These are phyloP conservation scores for Hypoxylon crocopeplum DNA, from an alignment of 495 filamentous ascomycete genomes.

Conservation along the genomic window DNA sequence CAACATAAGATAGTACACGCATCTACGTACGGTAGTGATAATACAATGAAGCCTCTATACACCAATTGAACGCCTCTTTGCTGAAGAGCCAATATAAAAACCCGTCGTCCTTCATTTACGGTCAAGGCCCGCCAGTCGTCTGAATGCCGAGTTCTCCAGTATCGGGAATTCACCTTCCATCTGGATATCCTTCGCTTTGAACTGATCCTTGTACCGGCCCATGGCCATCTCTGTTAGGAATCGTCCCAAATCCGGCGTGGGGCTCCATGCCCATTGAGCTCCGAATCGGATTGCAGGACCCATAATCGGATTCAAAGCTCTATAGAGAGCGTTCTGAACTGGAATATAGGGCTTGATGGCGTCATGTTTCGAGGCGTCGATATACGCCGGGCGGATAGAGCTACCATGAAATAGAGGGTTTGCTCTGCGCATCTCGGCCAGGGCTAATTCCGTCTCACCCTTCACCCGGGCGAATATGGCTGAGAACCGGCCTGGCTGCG, in stretches of 20 bases:
- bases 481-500: slow-evolving; percentile 57
- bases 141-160: slow-evolving; percentile 35
- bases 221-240: slow-evolving; percentile 64
- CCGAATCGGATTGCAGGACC: slow-evolving; percentile 10
- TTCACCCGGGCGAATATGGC: slow-evolving; percentile 67
- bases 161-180: slow-evolving; percentile 40
- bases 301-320: slow-evolving; percentile 9
- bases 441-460: slow-evolving; percentile 64
- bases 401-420: slow-evolving; percentile 55
- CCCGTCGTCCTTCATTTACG: slow-evolving; percentile 3
- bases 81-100: neutral
- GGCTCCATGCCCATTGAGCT: slow-evolving; percentile 43
- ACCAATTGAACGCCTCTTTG: too few species aligned
- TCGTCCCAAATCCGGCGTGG: slow-evolving; percentile 49
- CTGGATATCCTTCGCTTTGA: slow-evolving; percentile 34
- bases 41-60: too few species aligned
- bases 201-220: slow-evolving; percentile 44
- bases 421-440: slow-evolving; percentile 49
- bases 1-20: too few species aligned
- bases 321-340: slow-evolving; percentile 8
- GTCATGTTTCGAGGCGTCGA: slow-evolving; percentile 57
- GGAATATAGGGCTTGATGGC: slow-evolving; percentile 58
- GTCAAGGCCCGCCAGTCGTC: slow-evolving; percentile 28
- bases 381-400: slow-evolving; percentile 59
- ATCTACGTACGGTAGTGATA: too few species aligned